Base-by-base conservation (phyloP, 805 yeast genomes). In the Barnettozyma populi region DNA sequence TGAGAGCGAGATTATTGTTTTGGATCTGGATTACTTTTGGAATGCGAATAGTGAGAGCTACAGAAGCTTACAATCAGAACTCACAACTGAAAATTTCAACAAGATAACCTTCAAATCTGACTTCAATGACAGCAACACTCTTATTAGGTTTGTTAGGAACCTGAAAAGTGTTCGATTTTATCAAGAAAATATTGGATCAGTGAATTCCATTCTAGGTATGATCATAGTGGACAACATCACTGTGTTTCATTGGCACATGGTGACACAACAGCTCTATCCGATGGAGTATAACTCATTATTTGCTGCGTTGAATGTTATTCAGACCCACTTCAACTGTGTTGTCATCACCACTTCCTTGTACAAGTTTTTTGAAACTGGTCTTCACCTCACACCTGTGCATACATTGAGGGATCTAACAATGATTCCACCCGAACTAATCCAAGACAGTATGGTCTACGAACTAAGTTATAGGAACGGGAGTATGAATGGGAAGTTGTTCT, bases 321-420 rank as follows among this genome's bases (percentile, higher is more conserved):
- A 40, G 16, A 7, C 16, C 2, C 23, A 34, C 13, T 47, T 39
- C 18, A 39, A 40, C 20, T 47, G 50, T 21, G 21, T 10, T 4
- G 3, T 39, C 6, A 29, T 47, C 14, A 19, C 44, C 5, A 43
- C 44, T 4, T 47, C 50, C 2, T n/a, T 47, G 37, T 18, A 11
- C 16, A 43, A 23, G 8, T 43, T 43, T 32, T 47, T 27, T 24
- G 50, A 47, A 35, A 38, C 46, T n/a, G 50, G 50, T 5, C 44
- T 50, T 49, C 42, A 71, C 70, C 36, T 71, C 70, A 43, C 69
- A 73, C 10, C 73, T 73, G 3, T 67, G 71, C 21, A 49, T 9
- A 53, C 19, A 9, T n/a, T 39, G 42, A 39, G 25, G 34, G 34
- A 39, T 16, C 21, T 39, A 2, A 39, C 42, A 10, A 25, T 39